phyloP scores from a whole-genome alignment of 2,329 filamentous ascomycete species.

The Chrysoporthe cubensis region DNA sequence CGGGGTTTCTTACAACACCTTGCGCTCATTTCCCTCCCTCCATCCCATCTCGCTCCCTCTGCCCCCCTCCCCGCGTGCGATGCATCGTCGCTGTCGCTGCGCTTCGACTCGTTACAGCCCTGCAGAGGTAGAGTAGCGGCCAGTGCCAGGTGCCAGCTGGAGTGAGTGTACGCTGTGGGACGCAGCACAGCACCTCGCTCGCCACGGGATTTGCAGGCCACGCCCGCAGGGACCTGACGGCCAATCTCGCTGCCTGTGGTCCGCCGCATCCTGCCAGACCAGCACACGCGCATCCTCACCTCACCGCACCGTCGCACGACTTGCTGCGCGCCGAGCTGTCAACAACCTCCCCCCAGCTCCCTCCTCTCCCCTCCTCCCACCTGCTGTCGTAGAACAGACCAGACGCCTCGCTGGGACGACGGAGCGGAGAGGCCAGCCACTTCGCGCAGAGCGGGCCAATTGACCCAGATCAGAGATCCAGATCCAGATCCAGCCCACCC shows the following conservation, averaged over 20 bases:
- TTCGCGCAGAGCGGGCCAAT: conserved; percentile 14
- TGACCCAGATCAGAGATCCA: conserved; percentile 6
- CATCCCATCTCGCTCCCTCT: not conserved
- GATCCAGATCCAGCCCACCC: conserved; percentile 6
- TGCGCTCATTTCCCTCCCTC: not conserved
- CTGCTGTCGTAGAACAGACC: conserved; percentile 23
- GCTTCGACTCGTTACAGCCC: conserved; percentile 18
- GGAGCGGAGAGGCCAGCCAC: not conserved
- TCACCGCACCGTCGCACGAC: conserved; percentile 12
- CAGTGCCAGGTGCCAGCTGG: not conserved
- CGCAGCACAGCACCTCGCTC: conserved; percentile 17
- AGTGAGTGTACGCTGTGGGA: conserved; percentile 16
- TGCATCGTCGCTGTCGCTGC: conserved; percentile 20
- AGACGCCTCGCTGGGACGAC: not conserved
- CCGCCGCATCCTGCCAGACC: not conserved
- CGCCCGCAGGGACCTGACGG: not conserved
- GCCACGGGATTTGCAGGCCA: no score
- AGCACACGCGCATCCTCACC: conserved; percentile 7
- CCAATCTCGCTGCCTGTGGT: not conserved
- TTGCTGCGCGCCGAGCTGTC: conserved; percentile 19
- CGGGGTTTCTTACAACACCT: not conserved
- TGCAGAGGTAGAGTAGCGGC: conserved; percentile 13
- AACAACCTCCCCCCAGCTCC: conserved; percentile 11
- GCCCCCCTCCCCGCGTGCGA: conserved; percentile 17
- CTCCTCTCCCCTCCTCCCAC: not conserved